These are phyloP conservation scores for Jaltomata sinuosa DNA, from an alignment of 257 asterid genomes.

Conservation along the genomic window DNA sequence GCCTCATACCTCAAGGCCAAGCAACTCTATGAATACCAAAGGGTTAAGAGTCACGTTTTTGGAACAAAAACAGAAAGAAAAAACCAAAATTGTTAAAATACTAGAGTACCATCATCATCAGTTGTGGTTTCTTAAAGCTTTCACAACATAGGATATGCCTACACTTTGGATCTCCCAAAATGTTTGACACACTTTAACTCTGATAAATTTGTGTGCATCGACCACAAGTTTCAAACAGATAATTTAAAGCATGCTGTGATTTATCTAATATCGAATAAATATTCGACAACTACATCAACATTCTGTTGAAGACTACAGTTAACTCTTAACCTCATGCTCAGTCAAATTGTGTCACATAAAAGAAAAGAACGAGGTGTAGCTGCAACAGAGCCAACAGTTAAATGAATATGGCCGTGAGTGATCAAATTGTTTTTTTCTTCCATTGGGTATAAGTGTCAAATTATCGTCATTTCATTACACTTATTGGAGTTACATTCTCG, in stretches of 20 bases:
- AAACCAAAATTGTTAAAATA: background rate
- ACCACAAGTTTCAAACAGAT: background rate
- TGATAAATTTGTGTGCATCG: background rate
- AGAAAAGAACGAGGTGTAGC: background rate
- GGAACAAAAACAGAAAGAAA: background rate
- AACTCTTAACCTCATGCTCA: background rate
- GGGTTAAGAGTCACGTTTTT: background rate
- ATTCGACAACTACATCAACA: background rate
- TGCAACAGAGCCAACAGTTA: no score
- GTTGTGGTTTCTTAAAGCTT: background rate
- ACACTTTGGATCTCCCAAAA: background rate
- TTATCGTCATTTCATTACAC: background rate
- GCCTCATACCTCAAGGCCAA: conserved; percentile 92
- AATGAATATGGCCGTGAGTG: background rate
- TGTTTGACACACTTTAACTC: background rate
- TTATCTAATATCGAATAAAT: background rate
- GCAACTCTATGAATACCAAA: conserved; percentile 48
- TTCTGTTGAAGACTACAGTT: background rate
- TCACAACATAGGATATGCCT: background rate
- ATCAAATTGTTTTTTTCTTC: background rate
- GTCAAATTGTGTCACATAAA: background rate
- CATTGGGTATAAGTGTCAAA: background rate
- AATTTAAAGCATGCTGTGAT: background rate
- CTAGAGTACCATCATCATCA: background rate
- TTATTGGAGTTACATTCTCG: background rate